Base-by-base conservation (phyloP, 2,329 filamentous ascomycete species). In the Neonectria sp. region DNA sequence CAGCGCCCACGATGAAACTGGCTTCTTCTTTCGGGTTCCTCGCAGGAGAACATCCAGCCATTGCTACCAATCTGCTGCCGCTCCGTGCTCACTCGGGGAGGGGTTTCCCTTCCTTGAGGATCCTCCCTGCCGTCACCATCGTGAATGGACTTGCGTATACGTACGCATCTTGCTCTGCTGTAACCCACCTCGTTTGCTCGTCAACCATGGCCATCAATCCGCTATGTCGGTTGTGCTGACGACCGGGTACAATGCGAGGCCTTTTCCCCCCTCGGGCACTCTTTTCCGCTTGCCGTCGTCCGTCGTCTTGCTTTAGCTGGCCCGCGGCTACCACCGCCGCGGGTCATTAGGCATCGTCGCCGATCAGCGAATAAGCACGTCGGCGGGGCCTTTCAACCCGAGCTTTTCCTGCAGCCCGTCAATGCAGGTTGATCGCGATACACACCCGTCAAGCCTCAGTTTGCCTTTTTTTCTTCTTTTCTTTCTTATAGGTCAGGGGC, bases 1-100 rank as follows among this genome's bases (percentile, higher is more conserved):
- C 71, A 73, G 71, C 56, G 56, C 62, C 52, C 33, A 53, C 65
- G 52, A 52, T 66, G 68, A 69, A 65, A 43, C 65, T 58, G 55
- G 25, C 57, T 63, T 51, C 21, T 71, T 65, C 60, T 63, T 56
- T 60, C 55, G 31, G 17, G 43, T 51, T 64, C 55, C 48, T 63
- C 49, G 37, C 52, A 61, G 53, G 48, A 55, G 59, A 43, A 57
- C 55, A 48, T 46, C 33, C 53, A 35, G 27, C 11, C 40, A 27
- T 25, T 12, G 29, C 53, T 25, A 21, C 59, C 59, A 61, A 48
- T 55, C 27, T 29, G 40, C 43, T 33, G 31, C 52, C 12, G 52
- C 60, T 33, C 25, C 17, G 31, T 37, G 35, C 37, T 40, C 15
- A 40, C 15, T 40, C 37, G 15, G 37, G 37, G 37, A 40, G 37